phyloP scores from a whole-genome alignment of 805 yeast species.

The Zygosaccharomyces gambellarensis region DNA sequence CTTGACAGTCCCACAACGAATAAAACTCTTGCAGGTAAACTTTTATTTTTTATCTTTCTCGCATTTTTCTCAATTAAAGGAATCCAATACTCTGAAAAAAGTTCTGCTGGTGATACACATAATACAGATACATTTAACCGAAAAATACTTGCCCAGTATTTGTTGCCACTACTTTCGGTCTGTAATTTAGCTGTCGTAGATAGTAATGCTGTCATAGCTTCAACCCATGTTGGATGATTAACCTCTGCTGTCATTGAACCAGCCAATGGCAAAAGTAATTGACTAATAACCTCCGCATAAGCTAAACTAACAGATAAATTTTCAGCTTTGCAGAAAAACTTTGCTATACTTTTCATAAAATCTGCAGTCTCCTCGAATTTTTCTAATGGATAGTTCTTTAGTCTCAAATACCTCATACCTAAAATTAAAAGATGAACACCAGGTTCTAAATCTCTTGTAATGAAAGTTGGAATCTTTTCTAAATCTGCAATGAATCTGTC shows the following conservation, averaged over 20 bases:
- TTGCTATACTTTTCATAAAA: constrained; percentile 77
- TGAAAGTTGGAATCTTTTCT: constrained; percentile 66
- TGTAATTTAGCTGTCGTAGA: constrained; percentile 45
- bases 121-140: constrained; percentile 67
- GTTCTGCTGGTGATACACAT: constrained; percentile 73
- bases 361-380: constrained; percentile 91
- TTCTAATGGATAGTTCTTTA: constrained; percentile 83
- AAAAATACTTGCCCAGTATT: constrained; percentile 63
- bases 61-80: constrained; percentile 56
- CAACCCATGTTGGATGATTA: constrained; percentile 93
- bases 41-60: constrained; percentile 62
- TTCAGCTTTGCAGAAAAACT: constrained; percentile 65
- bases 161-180: constrained; percentile 36
- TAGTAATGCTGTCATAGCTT: constrained; percentile 63
- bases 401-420: constrained; percentile 82
- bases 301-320: constrained; percentile 65
- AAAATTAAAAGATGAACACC: constrained; percentile 69
- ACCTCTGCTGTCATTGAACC: constrained; percentile 88
- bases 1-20: constrained; percentile 65
- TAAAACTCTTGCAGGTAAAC: constrained; percentile 45
- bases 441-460: constrained; percentile 50
- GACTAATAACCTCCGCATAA: constrained; percentile 78
- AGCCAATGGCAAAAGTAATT: constrained; percentile 74
- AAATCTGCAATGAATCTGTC: constrained; percentile 90
- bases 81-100: constrained; percentile 72